Evolutionary conservation across 805 yeast species (phyloP).

Genomic region (Metschnikowia aberdeeniae): DNA sequence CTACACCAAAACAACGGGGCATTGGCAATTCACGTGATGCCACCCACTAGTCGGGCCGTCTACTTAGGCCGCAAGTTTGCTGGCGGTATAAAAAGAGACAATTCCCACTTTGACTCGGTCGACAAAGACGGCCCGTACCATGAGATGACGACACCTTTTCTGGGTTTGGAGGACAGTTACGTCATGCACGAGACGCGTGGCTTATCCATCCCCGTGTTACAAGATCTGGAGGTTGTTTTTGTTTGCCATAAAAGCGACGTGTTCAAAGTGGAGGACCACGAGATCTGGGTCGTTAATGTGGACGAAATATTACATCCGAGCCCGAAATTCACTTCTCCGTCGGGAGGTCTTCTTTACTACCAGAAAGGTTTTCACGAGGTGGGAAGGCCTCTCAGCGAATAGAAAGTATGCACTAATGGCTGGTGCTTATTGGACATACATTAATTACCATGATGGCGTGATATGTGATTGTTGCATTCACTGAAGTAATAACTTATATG

Average conservation of each 20-base stretch:
- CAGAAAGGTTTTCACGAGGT: slow-evolving; percentile 55
- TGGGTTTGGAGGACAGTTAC: slow-evolving; percentile 24
- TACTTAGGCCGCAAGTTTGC: slow-evolving; percentile 63
- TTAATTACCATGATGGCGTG: too few relatives aligned
- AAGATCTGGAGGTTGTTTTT: slow-evolving; percentile 54
- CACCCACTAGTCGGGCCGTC: slow-evolving; percentile 54
- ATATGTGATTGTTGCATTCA: too few relatives aligned
- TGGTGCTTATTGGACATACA: too few relatives aligned
- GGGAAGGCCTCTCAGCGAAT: slow-evolving; percentile 28
- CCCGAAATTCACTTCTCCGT: slow-evolving; percentile 16
- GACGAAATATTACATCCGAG: slow-evolving; percentile 45
- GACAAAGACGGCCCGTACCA: slow-evolving; percentile 36
- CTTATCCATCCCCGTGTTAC: slow-evolving; percentile 51
- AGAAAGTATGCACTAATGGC: neutral
- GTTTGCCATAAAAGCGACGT: slow-evolving; percentile 55
- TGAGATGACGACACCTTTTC: slow-evolving; percentile 55
- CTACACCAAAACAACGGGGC: slow-evolving; percentile 48
- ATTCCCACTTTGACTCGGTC: slow-evolving; percentile 14
- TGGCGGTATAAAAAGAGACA: slow-evolving; percentile 49
- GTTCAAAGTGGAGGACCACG: slow-evolving; percentile 74
- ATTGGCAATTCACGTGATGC: slow-evolving; percentile 74
- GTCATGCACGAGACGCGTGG: slow-evolving; percentile 17
- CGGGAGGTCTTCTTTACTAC: slow-evolving; percentile 67
- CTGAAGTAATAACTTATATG: too few relatives aligned
- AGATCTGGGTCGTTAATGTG: slow-evolving; percentile 84